Evolutionary conservation across 2,329 filamentous ascomycete genomes (phyloP), one percentile per base, ranked within the genome.

Genomic region (Ilyonectria sp.): DNA sequence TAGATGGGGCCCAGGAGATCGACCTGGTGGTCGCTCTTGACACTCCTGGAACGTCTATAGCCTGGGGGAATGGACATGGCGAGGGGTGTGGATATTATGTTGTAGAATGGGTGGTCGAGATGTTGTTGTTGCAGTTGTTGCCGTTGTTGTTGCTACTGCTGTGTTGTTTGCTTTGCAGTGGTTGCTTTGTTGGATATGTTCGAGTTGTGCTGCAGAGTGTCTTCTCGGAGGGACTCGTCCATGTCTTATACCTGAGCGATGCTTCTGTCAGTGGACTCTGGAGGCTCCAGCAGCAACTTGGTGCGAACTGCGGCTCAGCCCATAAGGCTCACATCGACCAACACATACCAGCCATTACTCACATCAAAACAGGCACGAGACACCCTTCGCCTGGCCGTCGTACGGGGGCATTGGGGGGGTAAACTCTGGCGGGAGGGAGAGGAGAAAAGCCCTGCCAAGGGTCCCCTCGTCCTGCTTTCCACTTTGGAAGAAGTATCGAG

Each of bases 1-100:
- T 87, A 84, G 68, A 86, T 76, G 9, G 85, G 85, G 1, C 85
- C 85, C 4, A 76, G 71, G 6, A 86, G 77, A 26, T 78, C 72
- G 60, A 86, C 70, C 40, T 81, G 77, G 17, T 79, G 73, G 40
- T 85, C 84, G 57, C 81, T 84, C 69, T 80, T 80, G 73, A 86
- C 82, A 69, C 79, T 81, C 62, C 78, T 79, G 17, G 78, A 81
- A 65, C 78, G 79, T 60, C 72, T 76, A 59, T 77, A 76, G 61
- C 52, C 69, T 59, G 57, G 70, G 67, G 64, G 67, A 62, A 68
- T 69, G n/a, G 75, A 72, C 76, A 78, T 78, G 19, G 46, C 71
- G 56, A 63, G 53, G 50, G 2, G 46, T n/a, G 9, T n/a, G 40
- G 15, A 7, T 40, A 54, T 29, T 50, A 53, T 56, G 46, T 8